phyloP scores from a whole-genome alignment of 352 stramenopile species.

The Phytophthora sp. region DNA sequence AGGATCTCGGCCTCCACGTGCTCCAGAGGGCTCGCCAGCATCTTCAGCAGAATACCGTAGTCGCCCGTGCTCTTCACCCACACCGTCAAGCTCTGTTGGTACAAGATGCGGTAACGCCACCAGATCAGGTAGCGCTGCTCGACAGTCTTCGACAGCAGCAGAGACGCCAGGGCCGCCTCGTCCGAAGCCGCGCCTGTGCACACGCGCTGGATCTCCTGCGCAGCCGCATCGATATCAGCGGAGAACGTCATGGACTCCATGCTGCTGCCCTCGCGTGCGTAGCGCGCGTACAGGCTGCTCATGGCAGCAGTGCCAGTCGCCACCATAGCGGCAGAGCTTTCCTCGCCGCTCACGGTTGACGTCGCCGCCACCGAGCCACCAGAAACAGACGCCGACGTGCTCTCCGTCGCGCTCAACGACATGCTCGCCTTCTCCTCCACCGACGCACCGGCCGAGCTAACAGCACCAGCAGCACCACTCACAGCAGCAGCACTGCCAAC shows the following conservation, averaged over 20 bases:
- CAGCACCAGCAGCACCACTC: too few relatives aligned
- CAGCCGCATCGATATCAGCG: slow-evolving; percentile 31
- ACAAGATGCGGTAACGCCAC: slow-evolving; percentile 7
- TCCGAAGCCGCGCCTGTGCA: slow-evolving; percentile 3
- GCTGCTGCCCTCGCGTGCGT: not conserved
- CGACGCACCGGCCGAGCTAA: too few relatives aligned
- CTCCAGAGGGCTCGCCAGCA: slow-evolving; percentile 43
- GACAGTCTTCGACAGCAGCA: slow-evolving; percentile 13
- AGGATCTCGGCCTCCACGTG: slow-evolving; percentile 62
- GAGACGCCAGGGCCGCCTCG: slow-evolving; percentile 11
- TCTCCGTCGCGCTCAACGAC: not conserved
- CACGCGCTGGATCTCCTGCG: slow-evolving; percentile 44
- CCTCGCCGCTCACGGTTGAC: not conserved
- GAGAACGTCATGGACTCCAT: slow-evolving; percentile 21
- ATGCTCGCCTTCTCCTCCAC: slow-evolving; percentile 9
- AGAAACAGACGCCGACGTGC: not conserved
- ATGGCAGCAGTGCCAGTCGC: not conserved
- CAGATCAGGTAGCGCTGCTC: slow-evolving; percentile 19
- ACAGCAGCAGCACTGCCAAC: too few relatives aligned
- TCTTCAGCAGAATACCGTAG: slow-evolving; percentile 45
- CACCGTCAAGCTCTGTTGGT: slow-evolving; percentile 7
- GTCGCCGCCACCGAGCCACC: not conserved
- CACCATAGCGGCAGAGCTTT: not conserved
- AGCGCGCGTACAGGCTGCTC: slow-evolving; percentile 1
- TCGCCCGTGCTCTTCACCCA: too few relatives aligned